Base-by-base conservation (phyloP, 2,329 filamentous ascomycete species). In the Scedosporium boydii region DNA sequence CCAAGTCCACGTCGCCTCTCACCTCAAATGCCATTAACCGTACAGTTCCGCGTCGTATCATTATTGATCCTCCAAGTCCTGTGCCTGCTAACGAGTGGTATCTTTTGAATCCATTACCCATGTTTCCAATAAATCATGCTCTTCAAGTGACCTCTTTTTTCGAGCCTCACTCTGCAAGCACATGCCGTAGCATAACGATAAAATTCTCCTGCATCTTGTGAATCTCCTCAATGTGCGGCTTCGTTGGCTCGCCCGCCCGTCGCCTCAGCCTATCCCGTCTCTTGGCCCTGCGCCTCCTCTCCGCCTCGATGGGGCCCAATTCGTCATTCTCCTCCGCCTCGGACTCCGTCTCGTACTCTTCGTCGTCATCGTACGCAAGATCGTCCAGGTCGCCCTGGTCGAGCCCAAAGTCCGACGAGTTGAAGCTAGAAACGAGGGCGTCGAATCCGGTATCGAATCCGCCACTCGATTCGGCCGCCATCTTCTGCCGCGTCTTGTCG, bases 401-500 rank as follows among this genome's bases (percentile, higher is more conserved):
- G 21, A 99, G 78, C 0, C 95, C 95, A 76, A 99, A 99, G 75
- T 99, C 95, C 58, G 84, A 85, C 23, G 88, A 87, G 69, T 83
- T 87, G 77, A 98, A 96, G 14, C 74, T 78, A 7, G 82, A 83
- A 6, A 82, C 80, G 60, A 77, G 74, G 63, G 82, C 74, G 27
- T 80, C 79, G 18, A 76, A 74, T 60, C 77, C 78, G 9, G 72
- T 72, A 44, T 80, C 79, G 18, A 76, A 74, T 60, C 77, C 78
- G 7, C 72, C 72, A 44, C 79, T 78, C 42, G 62, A 62, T 70
- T 93, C 92, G 2, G 91, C 92, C 0, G 95, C 95, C 95, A 99
- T 98, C 82, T 99, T 99, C 78, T 98, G 95, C 61, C 93, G 81
- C 7, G 95, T 99, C 81, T 99, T 99, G 76, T 96, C 91, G 65